phyloP scores from a whole-genome alignment of 2,329 filamentous ascomycete genomes.

The Nothophaeocryptopus gaeumannii region DNA sequence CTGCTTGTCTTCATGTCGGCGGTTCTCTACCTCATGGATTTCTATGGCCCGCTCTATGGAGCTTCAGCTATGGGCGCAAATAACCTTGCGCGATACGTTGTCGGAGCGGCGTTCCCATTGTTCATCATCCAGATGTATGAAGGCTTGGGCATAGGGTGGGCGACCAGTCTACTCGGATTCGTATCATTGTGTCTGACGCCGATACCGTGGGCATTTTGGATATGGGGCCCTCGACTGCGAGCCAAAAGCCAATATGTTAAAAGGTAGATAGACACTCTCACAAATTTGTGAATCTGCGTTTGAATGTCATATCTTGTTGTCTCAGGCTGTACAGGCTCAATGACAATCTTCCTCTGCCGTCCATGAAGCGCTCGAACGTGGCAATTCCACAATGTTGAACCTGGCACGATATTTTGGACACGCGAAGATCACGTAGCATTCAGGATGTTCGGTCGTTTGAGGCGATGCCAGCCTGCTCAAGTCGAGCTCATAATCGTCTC shows the following conservation, averaged over 20 bases:
- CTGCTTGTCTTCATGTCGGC: constrained; percentile 33
- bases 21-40: constrained; percentile 42
- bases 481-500: too few species aligned
- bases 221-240: constrained; percentile 14
- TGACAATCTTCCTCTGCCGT: too few species aligned
- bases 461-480: too few species aligned
- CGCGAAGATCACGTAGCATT: too few species aligned
- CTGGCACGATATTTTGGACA: too few species aligned
- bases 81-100: constrained; percentile 33
- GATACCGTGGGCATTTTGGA: constrained; percentile 31
- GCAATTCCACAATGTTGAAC: too few species aligned
- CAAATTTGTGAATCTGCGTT: too few species aligned
- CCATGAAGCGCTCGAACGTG: too few species aligned
- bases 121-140: constrained; percentile 43
- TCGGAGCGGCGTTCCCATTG: constrained; percentile 38
- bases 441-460: too few species aligned
- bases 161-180: constrained; percentile 40
- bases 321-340: too few species aligned
- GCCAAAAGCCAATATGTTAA: constrained; percentile 13
- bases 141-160: constrained; percentile 41
- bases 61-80: constrained; percentile 34
- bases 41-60: constrained; percentile 40
- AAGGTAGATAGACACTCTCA: background rate
- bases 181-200: constrained; percentile 31
- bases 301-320: too few species aligned